Evolutionary conservation across 371 early-diverging fungal species (phyloP).

Genomic region (Parasitella parasitica): DNA sequence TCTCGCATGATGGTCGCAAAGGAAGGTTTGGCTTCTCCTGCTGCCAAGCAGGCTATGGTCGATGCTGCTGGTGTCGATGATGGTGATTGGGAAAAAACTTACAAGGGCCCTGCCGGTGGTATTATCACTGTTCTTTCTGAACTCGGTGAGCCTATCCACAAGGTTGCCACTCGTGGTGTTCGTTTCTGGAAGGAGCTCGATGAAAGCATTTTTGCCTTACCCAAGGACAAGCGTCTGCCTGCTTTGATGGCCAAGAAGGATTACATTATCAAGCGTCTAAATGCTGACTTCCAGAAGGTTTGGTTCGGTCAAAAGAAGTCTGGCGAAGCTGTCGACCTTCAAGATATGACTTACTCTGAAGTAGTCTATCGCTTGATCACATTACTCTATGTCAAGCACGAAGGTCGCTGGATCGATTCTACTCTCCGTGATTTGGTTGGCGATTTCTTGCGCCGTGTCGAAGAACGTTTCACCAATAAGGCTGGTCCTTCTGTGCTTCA

Average conservation of each 20-base stretch:
- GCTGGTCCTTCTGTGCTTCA: slow-evolving; percentile 68
- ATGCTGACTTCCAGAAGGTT: slow-evolving; percentile 91
- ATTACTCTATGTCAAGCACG: slow-evolving; percentile 78
- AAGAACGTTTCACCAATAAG: slow-evolving; percentile 83
- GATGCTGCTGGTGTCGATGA: slow-evolving; percentile 89
- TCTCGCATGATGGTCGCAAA: slow-evolving; percentile 96
- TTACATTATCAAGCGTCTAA: slow-evolving; percentile 89
- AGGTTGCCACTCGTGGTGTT: slow-evolving; percentile 94
- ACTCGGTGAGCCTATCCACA: slow-evolving; percentile 96
- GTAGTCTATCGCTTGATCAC: slow-evolving; percentile 84
- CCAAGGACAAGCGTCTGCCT: slow-evolving; percentile 85
- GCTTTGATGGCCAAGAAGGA: slow-evolving; percentile 86
- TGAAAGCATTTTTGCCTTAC: slow-evolving; percentile 85
- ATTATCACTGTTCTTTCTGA: slow-evolving; percentile 94
- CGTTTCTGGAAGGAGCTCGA: slow-evolving; percentile 95
- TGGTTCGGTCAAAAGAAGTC: slow-evolving; percentile 92
- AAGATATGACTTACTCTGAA: slow-evolving; percentile 94
- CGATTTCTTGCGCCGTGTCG: slow-evolving; percentile 87
- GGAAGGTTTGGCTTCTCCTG: slow-evolving; percentile 83
- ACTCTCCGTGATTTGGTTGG: slow-evolving; percentile 82
- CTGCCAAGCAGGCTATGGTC: slow-evolving; percentile 91
- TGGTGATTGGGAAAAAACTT: slow-evolving; percentile 91
- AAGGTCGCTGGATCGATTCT: slow-evolving; percentile 86
- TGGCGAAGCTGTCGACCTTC: slow-evolving; percentile 74
- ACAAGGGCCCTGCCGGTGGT: slow-evolving; percentile 89